Percentiles rank a stretch among this genome's conserved stretches.
phyloP scores from a whole-genome alignment of 1,284 basidiomycete species.

The Pterulicium gracile region DNA sequence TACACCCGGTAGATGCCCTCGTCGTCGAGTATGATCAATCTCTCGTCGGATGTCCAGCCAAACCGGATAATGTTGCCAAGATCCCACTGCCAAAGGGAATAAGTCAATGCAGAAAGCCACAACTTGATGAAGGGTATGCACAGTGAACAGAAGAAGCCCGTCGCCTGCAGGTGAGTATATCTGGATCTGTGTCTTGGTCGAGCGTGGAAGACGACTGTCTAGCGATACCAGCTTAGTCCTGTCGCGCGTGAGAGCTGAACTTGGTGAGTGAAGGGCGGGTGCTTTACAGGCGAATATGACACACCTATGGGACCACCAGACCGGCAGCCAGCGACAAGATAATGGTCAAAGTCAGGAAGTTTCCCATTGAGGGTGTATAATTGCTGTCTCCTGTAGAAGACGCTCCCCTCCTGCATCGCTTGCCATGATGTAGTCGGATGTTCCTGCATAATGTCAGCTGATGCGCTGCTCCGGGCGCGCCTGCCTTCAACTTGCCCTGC shows the following conservation, averaged over 20 bases:
- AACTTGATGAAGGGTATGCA: constrained; percentile 47
- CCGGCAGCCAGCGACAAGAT: constrained; percentile 70
- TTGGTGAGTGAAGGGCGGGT: constrained; percentile 6
- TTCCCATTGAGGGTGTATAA: constrained; percentile 81
- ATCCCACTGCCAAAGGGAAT: constrained; percentile 56
- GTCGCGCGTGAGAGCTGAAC: constrained; percentile 79
- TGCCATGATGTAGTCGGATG: constrained; percentile 74
- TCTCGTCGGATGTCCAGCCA: constrained; percentile 77
- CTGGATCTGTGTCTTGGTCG: constrained; percentile 71
- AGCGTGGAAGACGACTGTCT: constrained; percentile 45
- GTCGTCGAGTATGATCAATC: constrained; percentile 81
- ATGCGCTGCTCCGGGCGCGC: too few relatives aligned
- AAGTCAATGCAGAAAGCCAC: constrained; percentile 15
- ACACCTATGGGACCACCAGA: constrained; percentile 85
- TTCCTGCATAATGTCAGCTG: constrained; percentile 28
- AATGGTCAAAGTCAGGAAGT: constrained; percentile 72
- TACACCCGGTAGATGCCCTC: constrained; percentile 90
- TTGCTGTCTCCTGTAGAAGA: constrained; percentile 73
- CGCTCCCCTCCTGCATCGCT: constrained; percentile 67
- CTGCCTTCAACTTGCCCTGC: too few relatives aligned
- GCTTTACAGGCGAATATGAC: constrained; percentile 11
- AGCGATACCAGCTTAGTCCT: constrained; percentile 72
- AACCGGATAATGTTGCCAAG: constrained; percentile 71
- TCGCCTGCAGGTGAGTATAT: constrained; percentile 69
- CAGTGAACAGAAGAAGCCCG: constrained; percentile 53